phyloP scores from a whole-genome alignment of 176 grass and related monocot genomes.

The Oryza longistaminata region DNA sequence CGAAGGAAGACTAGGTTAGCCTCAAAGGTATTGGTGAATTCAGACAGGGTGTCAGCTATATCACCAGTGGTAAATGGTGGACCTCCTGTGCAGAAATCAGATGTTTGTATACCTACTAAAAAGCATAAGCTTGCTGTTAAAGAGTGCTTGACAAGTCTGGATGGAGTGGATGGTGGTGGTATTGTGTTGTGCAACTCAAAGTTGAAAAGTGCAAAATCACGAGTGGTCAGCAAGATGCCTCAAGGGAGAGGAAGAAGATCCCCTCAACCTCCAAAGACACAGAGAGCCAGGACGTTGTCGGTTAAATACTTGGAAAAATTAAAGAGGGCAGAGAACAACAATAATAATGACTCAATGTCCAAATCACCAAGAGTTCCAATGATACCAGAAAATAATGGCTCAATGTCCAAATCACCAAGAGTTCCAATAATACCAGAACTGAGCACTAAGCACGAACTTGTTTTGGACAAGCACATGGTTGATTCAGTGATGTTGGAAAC shows the following conservation, averaged over 20 bases:
- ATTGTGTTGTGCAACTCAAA: slow-evolving; percentile 16
- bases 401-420: neutral
- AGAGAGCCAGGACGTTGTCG: slow-evolving; percentile 29
- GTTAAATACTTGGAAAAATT: slow-evolving; percentile 18
- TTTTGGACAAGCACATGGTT: slow-evolving; percentile 20
- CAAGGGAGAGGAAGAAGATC: slow-evolving; percentile 2
- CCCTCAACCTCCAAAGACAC: slow-evolving; percentile 36
- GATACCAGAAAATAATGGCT: neutral
- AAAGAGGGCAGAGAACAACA: slow-evolving; percentile 25
- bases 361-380: neutral
- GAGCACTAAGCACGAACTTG: slow-evolving; percentile 7
- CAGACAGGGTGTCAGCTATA: slow-evolving; percentile 28
- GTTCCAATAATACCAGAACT: slow-evolving; percentile 21
- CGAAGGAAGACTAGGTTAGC: slow-evolving; percentile 17
- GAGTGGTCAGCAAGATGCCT: slow-evolving; percentile 10
- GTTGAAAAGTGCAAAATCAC: neutral
- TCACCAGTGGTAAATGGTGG: slow-evolving; percentile 8
- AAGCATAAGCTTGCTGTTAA: slow-evolving; percentile 35
- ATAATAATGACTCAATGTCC: slow-evolving; percentile 2
- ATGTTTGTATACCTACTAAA: slow-evolving; percentile 15
- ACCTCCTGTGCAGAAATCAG: slow-evolving; percentile 17
- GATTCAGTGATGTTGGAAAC: slow-evolving; percentile 32
- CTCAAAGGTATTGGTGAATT: slow-evolving; percentile 36
- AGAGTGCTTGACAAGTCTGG: slow-evolving; percentile 10
- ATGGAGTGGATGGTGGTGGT: slow-evolving; percentile 1